A percentile compares a stretch with the other conserved stretches of the same genome.
phyloP scores from a whole-genome alignment of 495 filamentous ascomycete species.

The Aspergillus panamensis region DNA sequence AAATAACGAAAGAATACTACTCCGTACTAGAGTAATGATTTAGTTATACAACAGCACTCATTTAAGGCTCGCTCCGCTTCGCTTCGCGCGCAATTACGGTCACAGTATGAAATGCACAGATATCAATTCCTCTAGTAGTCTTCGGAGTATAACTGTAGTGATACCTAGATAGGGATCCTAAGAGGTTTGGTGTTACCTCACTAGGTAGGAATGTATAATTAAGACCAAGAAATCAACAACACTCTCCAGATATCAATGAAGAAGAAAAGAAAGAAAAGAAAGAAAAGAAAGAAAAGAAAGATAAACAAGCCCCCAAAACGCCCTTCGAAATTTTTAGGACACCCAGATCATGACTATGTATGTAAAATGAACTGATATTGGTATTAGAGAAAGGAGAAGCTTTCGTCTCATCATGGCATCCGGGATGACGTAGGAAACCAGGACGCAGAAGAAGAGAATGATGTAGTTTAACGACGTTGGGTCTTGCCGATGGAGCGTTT shows the following conservation, averaged over 20 bases:
- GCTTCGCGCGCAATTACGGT: no score
- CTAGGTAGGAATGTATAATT: neutral
- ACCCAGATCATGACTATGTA: conserved; percentile 24
- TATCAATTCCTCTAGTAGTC: neutral
- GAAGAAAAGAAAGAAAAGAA: conserved; percentile 8
- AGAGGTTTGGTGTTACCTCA: neutral
- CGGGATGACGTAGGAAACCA: neutral
- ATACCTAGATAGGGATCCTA: no score
- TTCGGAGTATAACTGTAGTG: no score
- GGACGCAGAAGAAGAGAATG: neutral
- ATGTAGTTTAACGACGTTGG: conserved; percentile 46
- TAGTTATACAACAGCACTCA: no score
- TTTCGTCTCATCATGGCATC: conserved; percentile 26
- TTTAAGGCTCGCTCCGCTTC: no score
- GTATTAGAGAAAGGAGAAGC: conserved; percentile 33
- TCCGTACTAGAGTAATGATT: neutral
- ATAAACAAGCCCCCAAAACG: conserved; percentile 21
- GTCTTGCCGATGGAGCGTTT: conserved; percentile 60
- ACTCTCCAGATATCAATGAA: conserved; percentile 14
- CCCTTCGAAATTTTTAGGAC: conserved; percentile 21
- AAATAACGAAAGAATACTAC: neutral
- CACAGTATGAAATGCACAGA: neutral
- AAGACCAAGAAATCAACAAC: neutral
- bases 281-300: conserved; percentile 15
- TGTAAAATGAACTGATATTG: conserved; percentile 5